Evolutionary conservation across 1,139 yeast species (phyloP), one percentile per base, ranked within the genome.

Genomic region (Yamadazyma pseudoaaseri): DNA sequence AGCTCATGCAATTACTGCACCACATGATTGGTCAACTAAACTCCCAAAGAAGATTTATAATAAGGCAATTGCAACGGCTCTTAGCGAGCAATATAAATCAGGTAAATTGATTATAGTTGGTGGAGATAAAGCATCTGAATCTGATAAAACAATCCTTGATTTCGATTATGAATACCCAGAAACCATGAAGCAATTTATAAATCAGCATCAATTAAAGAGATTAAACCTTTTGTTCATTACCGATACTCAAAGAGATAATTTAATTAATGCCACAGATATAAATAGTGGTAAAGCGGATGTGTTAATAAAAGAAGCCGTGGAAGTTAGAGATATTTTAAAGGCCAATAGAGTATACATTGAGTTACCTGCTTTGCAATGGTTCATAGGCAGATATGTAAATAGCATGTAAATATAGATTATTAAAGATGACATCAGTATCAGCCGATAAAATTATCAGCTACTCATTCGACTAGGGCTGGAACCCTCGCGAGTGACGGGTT

Each of bases 1-100:
- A 46, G 97, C 97, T 0, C 80, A 85, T 53, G 97, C 94, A 16
- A 81, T 94, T 54, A 76, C 75, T 38, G 97, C 96, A 11, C 95
- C 95, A 30, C 94, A 86, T 55, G 95, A 87, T 59, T 82, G 85
- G 76, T 75, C 90, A 25, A 85, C 97, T 3, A 79, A 73, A n/a
- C 70, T 94, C 46, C 96, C 95, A 14, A 56, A 58, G 18, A 82
- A 86, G 55, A 71, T 85, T 14, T 92, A 90, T 60, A 65, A 79
- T 34, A 65, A 70, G 47, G 97, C 97, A 2, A 65, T 85, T 49
- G 79, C 86, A 49, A 76, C 81, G 26, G 97, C 97, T 1, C 69
- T 92, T 39, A 81, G 95, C 45, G 79, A 81, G 43, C 84, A 80
- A 46, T 92, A 86, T 63, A 77, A 81, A 53, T 69, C 70, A 33